These are phyloP conservation scores for Exserohilum turcica DNA, from an alignment of 2,329 filamentous ascomycete species.

Conservation along the genomic window DNA sequence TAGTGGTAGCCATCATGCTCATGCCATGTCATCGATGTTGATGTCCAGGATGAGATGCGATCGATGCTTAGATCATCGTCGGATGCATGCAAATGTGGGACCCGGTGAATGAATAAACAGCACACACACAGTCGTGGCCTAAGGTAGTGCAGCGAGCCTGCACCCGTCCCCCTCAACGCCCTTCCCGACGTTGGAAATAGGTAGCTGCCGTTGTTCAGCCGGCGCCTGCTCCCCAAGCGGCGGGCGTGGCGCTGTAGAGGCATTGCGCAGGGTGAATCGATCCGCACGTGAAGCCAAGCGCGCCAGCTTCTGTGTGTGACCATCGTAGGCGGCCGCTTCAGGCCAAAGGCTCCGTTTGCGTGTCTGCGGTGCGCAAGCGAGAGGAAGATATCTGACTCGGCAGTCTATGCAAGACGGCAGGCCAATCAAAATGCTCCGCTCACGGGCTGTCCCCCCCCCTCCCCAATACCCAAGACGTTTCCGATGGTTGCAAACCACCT, in stretches of 20 bases:
- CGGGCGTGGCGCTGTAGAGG: neutral
- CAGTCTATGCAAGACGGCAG: constrained; percentile 2
- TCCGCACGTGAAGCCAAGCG: neutral
- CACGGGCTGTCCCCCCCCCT: neutral
- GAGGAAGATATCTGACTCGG: constrained; percentile 6
- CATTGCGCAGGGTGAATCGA: neutral
- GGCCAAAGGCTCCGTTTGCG: neutral
- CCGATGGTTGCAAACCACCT: neutral
- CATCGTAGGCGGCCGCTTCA: neutral
- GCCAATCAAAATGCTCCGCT: constrained; percentile 14
- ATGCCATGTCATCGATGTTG: constrained; percentile 11
- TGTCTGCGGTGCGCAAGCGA: neutral
- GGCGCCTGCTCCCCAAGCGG: neutral
- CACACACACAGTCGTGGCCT: neutral
- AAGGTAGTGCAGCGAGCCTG: constrained; percentile 3
- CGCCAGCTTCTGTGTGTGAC: neutral
- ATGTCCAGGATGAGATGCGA: constrained; percentile 17
- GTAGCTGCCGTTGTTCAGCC: neutral
- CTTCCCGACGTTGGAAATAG: neutral
- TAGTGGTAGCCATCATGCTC: constrained; percentile 9
- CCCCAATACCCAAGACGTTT: constrained; percentile 3
- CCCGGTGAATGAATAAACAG: neutral
- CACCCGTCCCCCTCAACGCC: neutral
- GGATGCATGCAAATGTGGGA: constrained; percentile 1
- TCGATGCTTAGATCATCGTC: constrained; percentile 22